Base-by-base conservation (phyloP, 2,329 filamentous ascomycete genomes). In the Trichoderma sp. region DNA sequence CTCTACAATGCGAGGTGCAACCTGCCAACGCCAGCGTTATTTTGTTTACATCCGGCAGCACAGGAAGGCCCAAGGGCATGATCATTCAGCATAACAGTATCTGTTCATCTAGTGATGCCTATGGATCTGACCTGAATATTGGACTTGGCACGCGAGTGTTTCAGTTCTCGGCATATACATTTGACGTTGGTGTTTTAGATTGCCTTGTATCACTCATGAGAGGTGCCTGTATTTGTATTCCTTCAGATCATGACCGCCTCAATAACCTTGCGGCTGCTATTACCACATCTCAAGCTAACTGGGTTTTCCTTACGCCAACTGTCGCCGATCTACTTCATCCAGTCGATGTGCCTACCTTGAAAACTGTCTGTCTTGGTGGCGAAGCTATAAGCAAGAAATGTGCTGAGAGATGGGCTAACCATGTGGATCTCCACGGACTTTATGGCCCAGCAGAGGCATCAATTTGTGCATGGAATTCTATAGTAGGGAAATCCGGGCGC, bases 181-280 rank as follows among this genome's bases (percentile, higher is more conserved):
- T 76, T 24, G 74, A 76, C n/a, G 73, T 75, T 26, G 72, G 70
- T 7, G 71, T 74, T 18, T 65, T 73, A n/a, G 74, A 76, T 53
- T 68, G 71, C n/a, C 53, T 76, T 8, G 63, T 71, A 6, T 73
- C 74, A 2, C 69, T 76, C 3, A 71, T 70, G 28, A 63, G 61
- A 6, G 75, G 75, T 9, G 75, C 73, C 5, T 74, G 73, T 56
- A 61, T 76, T 7, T 76, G 75, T 28, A 70, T 76, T 7, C 74
- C 75, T 1, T 71, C 63, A 3, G 73, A 75, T 12, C 61, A 71
- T 3, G 71, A 74, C 6, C 71, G 74, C 5, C 39, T 73, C 1
- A 73, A 73, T 61, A 70, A 76, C 47, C 43, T 76, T 14, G 69
- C 71, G 1, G 56, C 53, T 4, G 67, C 64, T 26, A 74, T 76